phyloP scores from a whole-genome alignment of 2,329 filamentous ascomycete genomes.

The Ceratocystis eucalypticola region DNA sequence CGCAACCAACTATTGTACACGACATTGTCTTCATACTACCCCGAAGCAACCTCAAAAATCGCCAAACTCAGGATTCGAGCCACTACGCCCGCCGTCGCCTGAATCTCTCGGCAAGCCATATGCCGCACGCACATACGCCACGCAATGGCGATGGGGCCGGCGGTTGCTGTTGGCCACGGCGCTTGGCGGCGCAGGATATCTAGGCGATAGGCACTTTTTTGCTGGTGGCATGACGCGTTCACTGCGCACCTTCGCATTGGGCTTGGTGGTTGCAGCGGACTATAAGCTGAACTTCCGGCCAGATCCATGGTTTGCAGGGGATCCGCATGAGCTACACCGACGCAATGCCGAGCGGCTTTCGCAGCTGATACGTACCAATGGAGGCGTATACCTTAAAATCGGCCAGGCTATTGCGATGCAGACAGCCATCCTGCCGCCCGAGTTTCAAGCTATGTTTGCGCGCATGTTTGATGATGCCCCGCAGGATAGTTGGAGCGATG shows the following conservation, averaged over 20 bases:
- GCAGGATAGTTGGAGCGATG: constrained; percentile 76
- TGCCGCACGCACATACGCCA: constrained; percentile 28
- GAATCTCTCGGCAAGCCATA: constrained; percentile 60
- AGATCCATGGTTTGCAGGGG: constrained; percentile 58
- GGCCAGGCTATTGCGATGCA: constrained; percentile 98
- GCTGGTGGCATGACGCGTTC: constrained; percentile 68
- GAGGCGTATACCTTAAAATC: constrained; percentile 91
- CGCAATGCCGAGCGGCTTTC: constrained; percentile 76
- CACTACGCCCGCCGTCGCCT: constrained; percentile 64
- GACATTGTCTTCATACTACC: background rate
- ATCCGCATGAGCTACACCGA: constrained; percentile 63
- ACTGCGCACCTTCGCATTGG: constrained; percentile 65
- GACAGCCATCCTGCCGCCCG: constrained; percentile 78
- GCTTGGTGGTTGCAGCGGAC: constrained; percentile 70
- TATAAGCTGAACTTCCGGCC: constrained; percentile 95
- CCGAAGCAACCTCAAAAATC: background rate
- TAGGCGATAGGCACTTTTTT: constrained; percentile 60
- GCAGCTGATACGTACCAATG: constrained; percentile 69
- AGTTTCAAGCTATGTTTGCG: constrained; percentile 92
- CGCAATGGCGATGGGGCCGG: constrained; percentile 62
- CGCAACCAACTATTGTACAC: background rate
- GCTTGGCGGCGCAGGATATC: constrained; percentile 48
- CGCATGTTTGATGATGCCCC: constrained; percentile 97
- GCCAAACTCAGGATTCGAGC: constrained; percentile 35
- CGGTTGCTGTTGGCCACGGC: constrained; percentile 51